Base-by-base conservation (phyloP, 768 basidiomycete species). In the Dioszegia aurantiaca region DNA sequence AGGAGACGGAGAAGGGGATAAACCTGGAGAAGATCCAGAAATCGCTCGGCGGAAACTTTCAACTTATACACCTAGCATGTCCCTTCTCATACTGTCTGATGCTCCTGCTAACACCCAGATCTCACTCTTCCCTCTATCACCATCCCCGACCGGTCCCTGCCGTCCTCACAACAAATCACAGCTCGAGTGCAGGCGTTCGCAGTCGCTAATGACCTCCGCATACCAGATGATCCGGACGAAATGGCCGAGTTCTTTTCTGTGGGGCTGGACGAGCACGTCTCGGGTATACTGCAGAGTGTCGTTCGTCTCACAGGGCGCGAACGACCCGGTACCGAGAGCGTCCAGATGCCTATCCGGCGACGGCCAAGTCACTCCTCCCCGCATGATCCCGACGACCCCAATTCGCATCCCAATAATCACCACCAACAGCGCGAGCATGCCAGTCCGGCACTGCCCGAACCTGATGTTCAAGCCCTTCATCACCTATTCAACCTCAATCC, bases 201-300 rank as follows among this genome's bases (percentile, higher is more conserved):
- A 36, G 62, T 61, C 52, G 55, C 46, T 4, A 62, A 62, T 21
- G 59, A 54, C 33, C 57, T 72, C 16, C n/a, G 48, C 2, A 39
- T 69, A 0, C 28, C 65, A 10, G n/a, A 57, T 27, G 17, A 27
- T 3, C n/a, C 55, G 16, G 67, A 72, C 30, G 58, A 63, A 14
- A 60, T 70, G 21, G 69, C 68, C 53, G 71, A 73, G 33, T 73
- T 73, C 60, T 41, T 73, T 31, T 67, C 71, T 19, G 49, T 73
- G 12, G 69, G 67, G 0, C 44, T 73, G 33, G 69, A 73, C 56
- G 52, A 59, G 1, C 65, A 69, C 36, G 51, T 72, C 1, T 53
- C 60, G 27, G 68, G 69, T 37, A 54, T 69, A 2, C 47, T 69
- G 26, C 61, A 69, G 43, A 53, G 42, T 10, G 23, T 69, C 9